Base-by-base conservation (phyloP, 179 eudicot genomes). In the Silene noctiflora region DNA sequence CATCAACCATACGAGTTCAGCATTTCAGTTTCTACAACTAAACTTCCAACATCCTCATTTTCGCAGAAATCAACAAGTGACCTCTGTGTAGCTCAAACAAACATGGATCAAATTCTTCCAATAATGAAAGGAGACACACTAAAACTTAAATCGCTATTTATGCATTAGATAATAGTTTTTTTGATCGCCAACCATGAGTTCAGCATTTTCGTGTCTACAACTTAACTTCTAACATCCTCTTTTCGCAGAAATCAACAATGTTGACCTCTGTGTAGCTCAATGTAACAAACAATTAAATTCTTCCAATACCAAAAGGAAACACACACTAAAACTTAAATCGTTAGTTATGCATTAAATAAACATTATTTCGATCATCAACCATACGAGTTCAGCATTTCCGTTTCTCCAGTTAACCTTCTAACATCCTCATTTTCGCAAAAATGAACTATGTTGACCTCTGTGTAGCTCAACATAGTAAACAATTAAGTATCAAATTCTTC, bases 41-140 rank as follows among this genome's bases (percentile, higher is more conserved):
- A 21, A 27, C 21, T 62, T 27, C 58, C 6, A 62, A 61, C 3
- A 6, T 64, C 62, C 10, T 64, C 14, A 24, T 16, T 56, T 63
- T 44, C 48, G 7, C 61, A 16, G 13, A n/a, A 60, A 70, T 69
- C 48, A 69, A 76, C 79, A 69, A 76, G 35, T 19, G 48, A 48
- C 60, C 71, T 27, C n/a, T 11, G 22, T 33, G 39, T 46, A 64
- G 20, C 35, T 67, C 74, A 31, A 14, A 11, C 31, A 71, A 51
- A 42, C 48, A 42, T 42, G 17, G 3, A 19, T 51, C 35, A 53
- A 53, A 51, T 53, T 53, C 62, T 3, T 71, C 74, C 42, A 24
- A 27, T 48, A 48, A 4, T 4, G 9, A 46, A 69, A 48, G 19
- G 22, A 31, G 19, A 7, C 14, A 39, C 7, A 3, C 70, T 17